Evolutionary conservation across 2,329 filamentous ascomycete species (phyloP).

Genomic region (Apiospora sp.): DNA sequence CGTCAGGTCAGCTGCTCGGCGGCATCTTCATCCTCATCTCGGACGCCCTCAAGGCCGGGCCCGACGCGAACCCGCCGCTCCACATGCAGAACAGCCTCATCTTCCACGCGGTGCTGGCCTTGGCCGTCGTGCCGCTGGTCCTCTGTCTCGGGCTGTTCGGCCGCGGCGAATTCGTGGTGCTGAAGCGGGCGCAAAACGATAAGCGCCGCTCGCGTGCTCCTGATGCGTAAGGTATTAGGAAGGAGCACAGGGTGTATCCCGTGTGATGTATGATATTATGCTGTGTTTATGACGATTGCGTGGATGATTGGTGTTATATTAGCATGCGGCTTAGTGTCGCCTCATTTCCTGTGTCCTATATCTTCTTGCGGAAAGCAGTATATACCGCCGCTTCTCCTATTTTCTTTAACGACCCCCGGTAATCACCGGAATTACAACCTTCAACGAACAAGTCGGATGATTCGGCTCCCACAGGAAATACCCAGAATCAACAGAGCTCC

Average conservation of each 20-base stretch:
- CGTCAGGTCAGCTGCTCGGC: conserved; percentile 84
- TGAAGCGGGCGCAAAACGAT: conserved; percentile 60
- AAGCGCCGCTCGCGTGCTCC: conserved; percentile 31
- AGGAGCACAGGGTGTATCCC: no score
- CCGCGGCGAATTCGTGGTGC: conserved; percentile 55
- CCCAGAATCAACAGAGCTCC: neutral
- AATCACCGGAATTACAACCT: neutral
- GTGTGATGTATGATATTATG: neutral
- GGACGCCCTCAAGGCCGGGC: conserved; percentile 72
- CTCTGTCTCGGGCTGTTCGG: conserved; percentile 77
- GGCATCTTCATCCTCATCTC: conserved; percentile 85
- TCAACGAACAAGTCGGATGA: neutral
- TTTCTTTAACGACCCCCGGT: neutral
- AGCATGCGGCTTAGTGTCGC: no score
- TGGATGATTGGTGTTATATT: neutral
- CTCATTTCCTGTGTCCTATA: neutral
- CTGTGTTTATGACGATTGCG: neutral
- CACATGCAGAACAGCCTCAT: conserved; percentile 81
- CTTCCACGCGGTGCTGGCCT: conserved; percentile 78
- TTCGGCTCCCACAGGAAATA: neutral
- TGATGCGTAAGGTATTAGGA: neutral
- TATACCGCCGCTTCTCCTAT: neutral
- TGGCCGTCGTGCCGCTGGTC: conserved; percentile 71
- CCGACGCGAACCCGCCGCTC: conserved; percentile 62
- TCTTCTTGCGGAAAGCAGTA: neutral